These are phyloP conservation scores for Pleurotus djamor DNA, from an alignment of 768 basidiomycete species.

Conservation along the genomic window DNA sequence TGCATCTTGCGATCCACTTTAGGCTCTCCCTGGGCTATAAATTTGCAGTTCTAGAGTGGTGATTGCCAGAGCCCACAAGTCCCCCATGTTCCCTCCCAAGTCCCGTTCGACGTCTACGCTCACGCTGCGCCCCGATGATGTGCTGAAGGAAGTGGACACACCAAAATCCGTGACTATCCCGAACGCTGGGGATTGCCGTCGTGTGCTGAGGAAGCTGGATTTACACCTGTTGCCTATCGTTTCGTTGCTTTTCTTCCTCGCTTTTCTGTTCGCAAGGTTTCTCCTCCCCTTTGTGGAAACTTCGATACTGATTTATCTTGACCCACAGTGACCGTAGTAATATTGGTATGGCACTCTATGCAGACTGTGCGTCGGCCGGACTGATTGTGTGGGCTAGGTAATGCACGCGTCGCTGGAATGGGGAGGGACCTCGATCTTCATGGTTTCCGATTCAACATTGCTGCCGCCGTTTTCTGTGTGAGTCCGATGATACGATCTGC, in stretches of 20 bases:
- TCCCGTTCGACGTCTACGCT: neutral
- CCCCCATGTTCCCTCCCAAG: neutral
- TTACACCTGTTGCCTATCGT: constrained; percentile 30
- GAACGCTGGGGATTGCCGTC: neutral
- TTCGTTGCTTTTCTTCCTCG: constrained; percentile 32
- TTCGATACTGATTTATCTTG: neutral
- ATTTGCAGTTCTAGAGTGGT: neutral
- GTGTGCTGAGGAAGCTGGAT: constrained; percentile 19
- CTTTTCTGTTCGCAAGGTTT: constrained; percentile 24
- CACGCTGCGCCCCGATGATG: too few species aligned
- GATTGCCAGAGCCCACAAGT: too few species aligned
- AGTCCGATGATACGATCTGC: neutral
- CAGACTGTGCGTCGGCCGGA: neutral
- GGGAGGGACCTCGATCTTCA: constrained; percentile 25
- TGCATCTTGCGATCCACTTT: too few species aligned
- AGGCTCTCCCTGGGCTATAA: too few species aligned
- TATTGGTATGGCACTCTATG: neutral
- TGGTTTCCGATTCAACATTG: constrained; percentile 21
- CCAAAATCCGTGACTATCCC: neutral
- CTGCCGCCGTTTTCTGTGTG: constrained; percentile 25
- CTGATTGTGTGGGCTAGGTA: constrained; percentile 22
- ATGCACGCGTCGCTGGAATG: constrained; percentile 40
- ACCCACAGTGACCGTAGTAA: neutral
- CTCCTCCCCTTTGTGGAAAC: neutral
- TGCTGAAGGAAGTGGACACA: too few species aligned